These are phyloP conservation scores for Favolaschia claudopus DNA, from an alignment of 768 basidiomycete species.

Conservation along the genomic window DNA sequence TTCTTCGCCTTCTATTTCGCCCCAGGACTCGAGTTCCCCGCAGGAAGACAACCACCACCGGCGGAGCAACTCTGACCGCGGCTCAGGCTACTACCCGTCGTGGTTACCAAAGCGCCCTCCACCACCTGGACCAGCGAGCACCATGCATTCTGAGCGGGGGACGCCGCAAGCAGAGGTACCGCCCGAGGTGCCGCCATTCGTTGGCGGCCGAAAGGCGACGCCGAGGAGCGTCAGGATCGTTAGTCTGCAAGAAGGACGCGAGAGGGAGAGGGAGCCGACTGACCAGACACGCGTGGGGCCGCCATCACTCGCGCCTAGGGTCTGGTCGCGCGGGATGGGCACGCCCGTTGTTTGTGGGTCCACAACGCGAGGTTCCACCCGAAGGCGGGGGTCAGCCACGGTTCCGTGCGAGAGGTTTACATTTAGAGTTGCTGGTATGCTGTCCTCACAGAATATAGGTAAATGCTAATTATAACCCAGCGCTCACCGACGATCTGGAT, in stretches of 20 bases:
- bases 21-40: conserved; percentile 48
- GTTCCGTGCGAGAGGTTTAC: conserved; percentile 73
- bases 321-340: conserved; percentile 66
- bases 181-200: conserved; percentile 43
- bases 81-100: conserved; percentile 77
- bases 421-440: conserved; percentile 75
- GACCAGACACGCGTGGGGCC: conserved; percentile 57
- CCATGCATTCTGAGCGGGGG: conserved; percentile 69
- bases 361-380: no score
- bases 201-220: conserved; percentile 78
- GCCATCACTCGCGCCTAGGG: conserved; percentile 53
- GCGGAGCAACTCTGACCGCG: background rate
- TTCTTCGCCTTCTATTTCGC: no score
- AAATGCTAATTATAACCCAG: conserved; percentile 69
- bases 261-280: conserved; percentile 54
- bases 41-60: background rate
- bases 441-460: no score
- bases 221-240: conserved; percentile 86
- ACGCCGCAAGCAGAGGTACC: conserved; percentile 47
- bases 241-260: conserved; percentile 64
- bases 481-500: conserved; percentile 58
- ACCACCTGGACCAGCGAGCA: conserved; percentile 77
- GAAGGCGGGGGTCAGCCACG: no score
- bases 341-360: no score
- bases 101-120: conserved; percentile 86